Evolutionary conservation across 1,139 yeast genomes (phyloP).

Genomic region (Saccharomyces pastorianus): DNA sequence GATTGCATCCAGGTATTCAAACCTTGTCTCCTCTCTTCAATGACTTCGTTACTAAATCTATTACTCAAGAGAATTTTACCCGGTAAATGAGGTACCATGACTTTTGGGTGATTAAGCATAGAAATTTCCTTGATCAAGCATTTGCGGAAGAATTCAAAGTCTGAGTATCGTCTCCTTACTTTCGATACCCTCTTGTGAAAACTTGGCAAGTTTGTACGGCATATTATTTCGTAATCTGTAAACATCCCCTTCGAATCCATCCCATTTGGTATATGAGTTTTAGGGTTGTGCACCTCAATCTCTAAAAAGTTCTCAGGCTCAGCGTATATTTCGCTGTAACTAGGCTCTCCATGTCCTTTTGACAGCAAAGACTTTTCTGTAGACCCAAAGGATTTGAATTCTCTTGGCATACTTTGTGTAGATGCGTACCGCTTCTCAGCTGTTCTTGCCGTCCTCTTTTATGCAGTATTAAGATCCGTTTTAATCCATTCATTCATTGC

Average conservation of each 20-base stretch:
- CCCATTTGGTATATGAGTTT: conserved; percentile 52
- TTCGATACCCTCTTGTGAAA: conserved; percentile 58
- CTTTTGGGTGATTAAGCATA: conserved; percentile 37
- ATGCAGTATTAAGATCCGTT: neutral
- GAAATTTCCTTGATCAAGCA: conserved; percentile 51
- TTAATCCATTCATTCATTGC: neutral
- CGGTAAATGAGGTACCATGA: conserved; percentile 79
- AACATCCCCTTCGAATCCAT: conserved; percentile 52
- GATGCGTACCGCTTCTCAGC: conserved; percentile 2
- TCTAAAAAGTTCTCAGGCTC: conserved; percentile 94
- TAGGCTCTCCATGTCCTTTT: conserved; percentile 43
- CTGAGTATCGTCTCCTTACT: conserved; percentile 83
- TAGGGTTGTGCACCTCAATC: conserved; percentile 53
- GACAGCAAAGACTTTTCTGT: conserved; percentile 23
- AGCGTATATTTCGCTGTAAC: conserved; percentile 78
- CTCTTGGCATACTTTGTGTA: conserved; percentile 1
- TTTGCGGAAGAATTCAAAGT: conserved; percentile 68
- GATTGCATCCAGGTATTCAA: conserved; percentile 68
- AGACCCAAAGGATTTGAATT: conserved; percentile 29
- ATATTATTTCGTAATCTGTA: conserved; percentile 87
- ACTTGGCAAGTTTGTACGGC: conserved; percentile 82
- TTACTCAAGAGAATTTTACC: conserved; percentile 66
- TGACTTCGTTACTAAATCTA: conserved; percentile 74
- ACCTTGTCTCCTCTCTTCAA: conserved; percentile 78
- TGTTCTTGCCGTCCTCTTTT: neutral